Percentiles rank a stretch among this genome's conserved stretches.
phyloP scores from a whole-genome alignment of 75 land plant genomes.

The Pseudotsuga menziesii region DNA sequence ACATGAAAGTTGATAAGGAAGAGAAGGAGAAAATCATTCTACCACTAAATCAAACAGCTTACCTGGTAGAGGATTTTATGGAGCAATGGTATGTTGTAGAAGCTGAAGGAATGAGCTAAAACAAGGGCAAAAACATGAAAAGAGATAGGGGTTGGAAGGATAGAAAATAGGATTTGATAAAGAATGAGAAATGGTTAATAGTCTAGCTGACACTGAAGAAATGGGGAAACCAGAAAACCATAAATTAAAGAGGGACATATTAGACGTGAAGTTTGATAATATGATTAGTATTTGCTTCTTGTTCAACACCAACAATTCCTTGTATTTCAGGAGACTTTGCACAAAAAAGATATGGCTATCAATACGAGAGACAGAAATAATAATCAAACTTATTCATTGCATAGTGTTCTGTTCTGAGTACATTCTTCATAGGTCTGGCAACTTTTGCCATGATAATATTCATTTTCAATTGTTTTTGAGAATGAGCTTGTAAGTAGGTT shows the following conservation, averaged over 20 bases:
- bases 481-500: neutral
- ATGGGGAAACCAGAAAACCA: neutral
- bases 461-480: neutral
- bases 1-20: too few species aligned
- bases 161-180: neutral
- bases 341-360: neutral
- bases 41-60: too few species aligned
- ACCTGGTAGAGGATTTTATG: too few species aligned
- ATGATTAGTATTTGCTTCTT: neutral
- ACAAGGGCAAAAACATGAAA: neutral
- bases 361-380: neutral
- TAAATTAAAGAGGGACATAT: neutral
- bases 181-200: neutral
- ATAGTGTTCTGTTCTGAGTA: neutral
- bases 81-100: neutral
- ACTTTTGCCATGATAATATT: neutral
- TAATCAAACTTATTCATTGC: neutral
- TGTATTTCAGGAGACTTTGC: neutral
- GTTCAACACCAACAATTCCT: neutral
- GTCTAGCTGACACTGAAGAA: neutral
- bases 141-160: neutral
- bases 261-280: neutral
- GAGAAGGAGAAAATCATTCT: too few species aligned
- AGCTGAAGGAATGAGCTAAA: neutral
- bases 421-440: neutral